Evolutionary conservation across 2,329 filamentous ascomycete species (phyloP), one percentile per base, ranked within the genome.

Genomic region (Cryoendolithus antarcticus): DNA sequence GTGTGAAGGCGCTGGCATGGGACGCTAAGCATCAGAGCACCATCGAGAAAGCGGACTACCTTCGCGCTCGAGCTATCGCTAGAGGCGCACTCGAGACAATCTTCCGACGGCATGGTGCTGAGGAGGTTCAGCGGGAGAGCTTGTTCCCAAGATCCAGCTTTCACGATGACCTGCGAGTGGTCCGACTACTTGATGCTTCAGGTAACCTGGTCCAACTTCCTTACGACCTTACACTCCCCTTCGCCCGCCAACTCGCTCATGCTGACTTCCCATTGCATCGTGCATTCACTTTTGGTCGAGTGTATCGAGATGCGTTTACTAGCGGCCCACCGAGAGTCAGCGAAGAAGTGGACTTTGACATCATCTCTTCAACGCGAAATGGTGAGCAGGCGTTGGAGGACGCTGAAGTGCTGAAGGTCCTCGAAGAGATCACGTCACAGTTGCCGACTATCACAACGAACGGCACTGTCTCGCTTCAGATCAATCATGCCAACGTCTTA

Each of bases 281-380:
- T 48, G 84, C 83, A 0, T 94, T 86, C 59, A 77, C 83, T 0
- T 95, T 98, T 57, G 88, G 86, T 5, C 80, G 73, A 28, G 86
- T 96, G 1, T 96, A 86, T 56, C 76, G 91, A 31, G 83, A 93
- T 47, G 78, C 74, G 34, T 70, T 77, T 35, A 79, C 78, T 40
- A 86, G 85, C 6, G 83, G 85, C 2, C 83, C 93, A 49, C 91
- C 91, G 5, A 72, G 74, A 41, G 82, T 80, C 53, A 82, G 85
- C 56, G 82, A 84, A 7, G 91, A 96, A 56, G 88, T 93, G 2
- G 88, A 96, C 58, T 98, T 96, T 58, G 91, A 98, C 61, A 86
- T 98, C 43, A 74, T 94, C n/a, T 89, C 86, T 1, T 74, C 76
- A 33, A 44, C 44, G 9, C 80, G 88, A 49, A 80, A 81, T 1